phyloP scores from a whole-genome alignment of 2,329 filamentous ascomycete species.

The Blastomyces silverae region DNA sequence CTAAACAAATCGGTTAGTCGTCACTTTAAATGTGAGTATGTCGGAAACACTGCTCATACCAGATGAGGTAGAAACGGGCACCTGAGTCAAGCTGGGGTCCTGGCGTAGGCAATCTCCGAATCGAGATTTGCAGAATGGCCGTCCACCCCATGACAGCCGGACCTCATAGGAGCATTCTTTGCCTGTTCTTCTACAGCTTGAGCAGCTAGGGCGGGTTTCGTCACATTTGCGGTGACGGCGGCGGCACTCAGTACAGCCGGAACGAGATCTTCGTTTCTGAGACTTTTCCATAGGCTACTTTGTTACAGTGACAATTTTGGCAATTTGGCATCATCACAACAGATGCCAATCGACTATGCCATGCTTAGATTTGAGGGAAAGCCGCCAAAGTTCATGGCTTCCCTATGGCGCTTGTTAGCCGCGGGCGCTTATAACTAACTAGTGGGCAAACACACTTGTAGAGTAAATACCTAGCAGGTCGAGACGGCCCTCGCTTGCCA shows the following conservation, averaged over 20 bases:
- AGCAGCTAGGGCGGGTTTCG: constrained; percentile 19
- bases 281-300: neutral
- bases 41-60: constrained; percentile 9
- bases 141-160: constrained; percentile 21
- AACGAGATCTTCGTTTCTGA: constrained; percentile 20
- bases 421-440: neutral
- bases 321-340: neutral
- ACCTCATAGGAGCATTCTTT: constrained; percentile 19
- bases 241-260: constrained; percentile 22
- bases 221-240: constrained; percentile 23
- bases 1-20: neutral
- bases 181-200: constrained; percentile 17
- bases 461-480: too few relatives aligned
- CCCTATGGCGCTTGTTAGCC: neutral
- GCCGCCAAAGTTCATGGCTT: neutral
- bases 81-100: constrained; percentile 19
- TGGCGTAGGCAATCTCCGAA: constrained; percentile 21
- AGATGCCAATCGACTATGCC: neutral
- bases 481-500: too few relatives aligned
- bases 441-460: neutral
- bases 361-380: neutral
- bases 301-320: neutral
- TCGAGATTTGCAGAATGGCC: constrained; percentile 21
- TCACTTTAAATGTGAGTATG: too few relatives aligned
- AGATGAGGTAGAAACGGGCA: constrained; percentile 15